Conservation (phyloP, 768 basidiomycete species). For the Lentinus brumalis region DNA sequence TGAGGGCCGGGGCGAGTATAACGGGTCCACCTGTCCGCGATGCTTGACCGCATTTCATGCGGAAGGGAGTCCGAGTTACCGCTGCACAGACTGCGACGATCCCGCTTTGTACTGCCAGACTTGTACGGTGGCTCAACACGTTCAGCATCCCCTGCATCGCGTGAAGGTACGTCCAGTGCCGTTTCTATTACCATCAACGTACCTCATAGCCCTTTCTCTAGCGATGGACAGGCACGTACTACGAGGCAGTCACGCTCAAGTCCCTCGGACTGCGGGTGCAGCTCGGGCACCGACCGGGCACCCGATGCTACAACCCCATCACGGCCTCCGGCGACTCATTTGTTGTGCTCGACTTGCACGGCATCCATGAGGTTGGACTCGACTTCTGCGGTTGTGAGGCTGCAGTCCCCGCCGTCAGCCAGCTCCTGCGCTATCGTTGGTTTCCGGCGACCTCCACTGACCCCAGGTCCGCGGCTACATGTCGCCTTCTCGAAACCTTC, state of each 20-base stretch:
- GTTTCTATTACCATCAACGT: neutral
- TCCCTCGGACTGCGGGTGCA: constrained; percentile 26
- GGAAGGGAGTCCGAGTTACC: neutral
- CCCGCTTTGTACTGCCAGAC: neutral
- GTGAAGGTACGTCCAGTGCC: neutral
- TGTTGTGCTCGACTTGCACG: constrained; percentile 27
- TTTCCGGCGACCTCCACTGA: constrained; percentile 34
- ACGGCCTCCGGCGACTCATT: constrained; percentile 4
- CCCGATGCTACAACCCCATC: constrained; percentile 7
- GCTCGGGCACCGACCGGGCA: constrained; percentile 26
- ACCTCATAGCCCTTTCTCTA: neutral
- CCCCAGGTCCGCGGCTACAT: constrained; percentile 35
- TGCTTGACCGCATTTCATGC: neutral
- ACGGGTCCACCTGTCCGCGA: neutral
- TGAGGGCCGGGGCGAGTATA: constrained; percentile 4
- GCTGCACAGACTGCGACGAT: neutral
- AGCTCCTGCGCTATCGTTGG: constrained; percentile 34
- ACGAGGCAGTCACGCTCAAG: constrained; percentile 5
- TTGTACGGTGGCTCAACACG: constrained; percentile 3
- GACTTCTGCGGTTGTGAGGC: constrained; percentile 28
- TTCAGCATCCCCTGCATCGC: constrained; percentile 19
- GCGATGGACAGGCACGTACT: neutral
- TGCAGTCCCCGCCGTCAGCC: neutral
- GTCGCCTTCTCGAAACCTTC: constrained; percentile 32
- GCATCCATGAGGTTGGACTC: constrained; percentile 26